Evolutionary conservation across 257 asterid genomes (phyloP), one percentile per base, ranked within the genome.

Genomic region (Plantago elongata): DNA sequence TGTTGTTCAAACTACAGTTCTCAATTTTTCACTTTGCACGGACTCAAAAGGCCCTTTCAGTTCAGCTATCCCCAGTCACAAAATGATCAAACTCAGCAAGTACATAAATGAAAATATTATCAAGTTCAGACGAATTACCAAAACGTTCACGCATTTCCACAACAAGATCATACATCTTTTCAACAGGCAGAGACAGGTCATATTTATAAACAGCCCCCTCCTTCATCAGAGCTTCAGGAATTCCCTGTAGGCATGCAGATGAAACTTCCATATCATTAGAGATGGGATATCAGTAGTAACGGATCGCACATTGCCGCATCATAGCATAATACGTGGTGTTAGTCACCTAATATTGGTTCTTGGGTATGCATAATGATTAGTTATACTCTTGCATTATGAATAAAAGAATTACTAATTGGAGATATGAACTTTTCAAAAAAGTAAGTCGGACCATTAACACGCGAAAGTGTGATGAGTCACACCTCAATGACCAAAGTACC

Each of bases 221-320:
- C 79, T 86, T 92, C 97, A 86, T 77, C 75, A 92, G 70, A 67
- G 99, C 99, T 84, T 92, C 99, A 57, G 99, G 78, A 67, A 92
- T 45, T 63, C 99, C 99, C 97, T 92, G 79, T 59, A 65, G 52
- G 43, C 73, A 66, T 67, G 49, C 51, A 54, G 67, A 62, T 47
- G 47, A 16, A 34, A 51, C 45, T 73, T 34, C 7, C 40, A 4
- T 34, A 7, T 34, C 40, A 3, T 34, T 34, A 34, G 8, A 34
- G 40, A 34, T 5, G 40, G 5, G 40, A 22, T 22, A 22, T 1
- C 27, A 22, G 27, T 22, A 22, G 27, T 22, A 22, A 22, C 27
- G 27, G 27, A 22, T 22, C 27, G 2, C n/a, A n/a, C n/a, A n/a
- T n/a, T n/a, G n/a, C 38, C 40, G 40, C 40, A 34, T 34, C 40